Evolutionary conservation across 805 yeast species (phyloP).

Genomic region (Saturnispora hagleri): DNA sequence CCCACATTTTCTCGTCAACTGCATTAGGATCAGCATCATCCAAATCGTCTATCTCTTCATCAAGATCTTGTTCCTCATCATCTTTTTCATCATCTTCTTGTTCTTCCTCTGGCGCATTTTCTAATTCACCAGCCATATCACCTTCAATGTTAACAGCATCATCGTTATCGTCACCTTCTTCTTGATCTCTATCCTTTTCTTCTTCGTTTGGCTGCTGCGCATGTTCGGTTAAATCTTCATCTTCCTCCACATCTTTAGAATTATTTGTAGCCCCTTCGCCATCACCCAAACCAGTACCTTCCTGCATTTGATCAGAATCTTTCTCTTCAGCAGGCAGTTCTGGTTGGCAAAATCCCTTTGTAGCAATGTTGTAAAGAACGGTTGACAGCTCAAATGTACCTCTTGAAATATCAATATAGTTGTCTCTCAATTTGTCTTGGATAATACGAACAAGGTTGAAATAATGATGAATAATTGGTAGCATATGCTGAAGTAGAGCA

Average conservation of each 20-base stretch:
- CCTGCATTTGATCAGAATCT: constrained; percentile 51
- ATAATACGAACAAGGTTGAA: constrained; percentile 37
- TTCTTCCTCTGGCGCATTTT: constrained; percentile 63
- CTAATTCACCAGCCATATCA: constrained; percentile 91
- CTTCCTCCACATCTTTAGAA: constrained; percentile 81
- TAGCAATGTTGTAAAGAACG: constrained; percentile 51
- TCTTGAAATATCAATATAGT: constrained; percentile 47
- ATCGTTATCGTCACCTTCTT: constrained; percentile 56
- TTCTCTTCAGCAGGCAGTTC: constrained; percentile 62
- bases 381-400: constrained; percentile 53
- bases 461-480: constrained; percentile 60
- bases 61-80: constrained; percentile 58
- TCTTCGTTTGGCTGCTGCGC: constrained; percentile 68
- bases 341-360: constrained; percentile 89
- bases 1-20: constrained; percentile 96
- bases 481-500: constrained; percentile 44
- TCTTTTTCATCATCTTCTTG: constrained; percentile 39
- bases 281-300: constrained; percentile 92
- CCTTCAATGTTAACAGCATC: constrained; percentile 94
- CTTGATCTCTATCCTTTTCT: constrained; percentile 53
- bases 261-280: constrained; percentile 69
- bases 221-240: constrained; percentile 76
- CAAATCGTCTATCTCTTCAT: constrained; percentile 82
- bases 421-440: constrained; percentile 33
- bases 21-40: constrained; percentile 92